Evolutionary conservation across 2,329 filamentous ascomycete species (phyloP).

Genomic region (Aspergillus sp.): DNA sequence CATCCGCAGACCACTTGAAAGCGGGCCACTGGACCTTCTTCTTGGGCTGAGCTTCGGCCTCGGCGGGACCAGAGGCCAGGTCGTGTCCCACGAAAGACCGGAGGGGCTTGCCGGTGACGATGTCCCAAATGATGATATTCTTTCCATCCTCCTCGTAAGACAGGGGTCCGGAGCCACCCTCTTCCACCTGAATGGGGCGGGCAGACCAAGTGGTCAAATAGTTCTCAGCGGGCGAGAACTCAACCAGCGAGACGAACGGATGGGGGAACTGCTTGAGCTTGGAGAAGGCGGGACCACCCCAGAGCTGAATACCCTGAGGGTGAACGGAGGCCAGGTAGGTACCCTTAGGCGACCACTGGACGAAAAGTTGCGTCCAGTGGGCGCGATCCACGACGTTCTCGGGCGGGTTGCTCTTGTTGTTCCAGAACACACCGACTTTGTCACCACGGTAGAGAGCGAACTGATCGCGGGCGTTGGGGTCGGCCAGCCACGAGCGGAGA

Average conservation of each 20-base stretch:
- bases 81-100: constrained; percentile 93
- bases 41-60: constrained; percentile 67
- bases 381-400: constrained; percentile 87
- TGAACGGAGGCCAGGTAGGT: constrained; percentile 95
- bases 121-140: constrained; percentile 99
- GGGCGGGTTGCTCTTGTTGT: constrained; percentile 88
- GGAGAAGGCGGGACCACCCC: constrained; percentile 87
- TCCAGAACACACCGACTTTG: constrained; percentile 94
- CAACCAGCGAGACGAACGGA: constrained; percentile 90
- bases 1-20: constrained; percentile 98
- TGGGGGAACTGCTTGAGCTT: constrained; percentile 92
- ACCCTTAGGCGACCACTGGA: constrained; percentile 95
- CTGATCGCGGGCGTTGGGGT: constrained; percentile 87
- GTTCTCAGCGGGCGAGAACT: constrained; percentile 90
- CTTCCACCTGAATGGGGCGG: constrained; percentile 85
- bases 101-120: constrained; percentile 82
- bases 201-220: constrained; percentile 97
- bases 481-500: constrained; percentile 86
- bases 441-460: constrained; percentile 93
- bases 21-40: constrained; percentile 97
- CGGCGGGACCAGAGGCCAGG: constrained; percentile 54
- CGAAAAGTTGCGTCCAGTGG: constrained; percentile 97
- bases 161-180: constrained; percentile 73
- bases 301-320: constrained; percentile 92
- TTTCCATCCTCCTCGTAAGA: constrained; percentile 94